Base-by-base conservation (phyloP, 1,284 basidiomycete species). In the Lentinula novae-zelandiae region DNA sequence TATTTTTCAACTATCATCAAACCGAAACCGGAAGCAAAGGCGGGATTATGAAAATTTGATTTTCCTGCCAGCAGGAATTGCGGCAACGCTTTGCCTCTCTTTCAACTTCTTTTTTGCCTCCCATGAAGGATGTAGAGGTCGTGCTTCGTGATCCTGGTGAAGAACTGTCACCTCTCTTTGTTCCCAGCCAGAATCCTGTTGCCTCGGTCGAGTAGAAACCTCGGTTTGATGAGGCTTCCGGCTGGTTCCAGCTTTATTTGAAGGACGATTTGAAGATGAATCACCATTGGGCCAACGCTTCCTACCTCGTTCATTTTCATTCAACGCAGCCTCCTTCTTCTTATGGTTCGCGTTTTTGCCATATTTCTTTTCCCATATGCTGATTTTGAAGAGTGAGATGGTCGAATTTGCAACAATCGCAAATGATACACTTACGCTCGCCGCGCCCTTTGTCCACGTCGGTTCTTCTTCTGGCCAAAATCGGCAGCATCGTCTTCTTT, bases 301-400 rank as follows among this genome's bases (percentile, higher is more conserved):
- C 46, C 38, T 44, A 55, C 65, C 62, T 64, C 58, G 64, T 62
- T 58, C 65, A 67, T 50, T 49, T 15, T 58, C 57, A 20, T 48
- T 44, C 46, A 69, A 68, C 64, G 75, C 76, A 44, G 70, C 73
- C 69, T 83, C 79, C 68, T 85, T 89, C 72, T 90, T 89, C 74
- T 96, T 81, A 74, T 98, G 96, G 72, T 96, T 96, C 12, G 96
- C 96, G 63, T 89, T 86, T 64, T 81, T 85, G 58, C 96, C 96
- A 69, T 87, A 98, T 74, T 96, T 98, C 76, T 95, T 96, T 77
- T 97, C 96, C 95, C 95, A 98, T 65, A 98, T 96, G 0, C 95
- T 97, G 67, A 15, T 44, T 22, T 20, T 53, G 20, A 53, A 36
- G 55, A 53, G 53, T 55, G 51, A 63, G 34, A 58, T 27, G 53